Percentiles rank a stretch among this genome's conserved stretches.
phyloP scores from a whole-genome alignment of 805 yeast genomes.

The Limtongozyma cylindracea region DNA sequence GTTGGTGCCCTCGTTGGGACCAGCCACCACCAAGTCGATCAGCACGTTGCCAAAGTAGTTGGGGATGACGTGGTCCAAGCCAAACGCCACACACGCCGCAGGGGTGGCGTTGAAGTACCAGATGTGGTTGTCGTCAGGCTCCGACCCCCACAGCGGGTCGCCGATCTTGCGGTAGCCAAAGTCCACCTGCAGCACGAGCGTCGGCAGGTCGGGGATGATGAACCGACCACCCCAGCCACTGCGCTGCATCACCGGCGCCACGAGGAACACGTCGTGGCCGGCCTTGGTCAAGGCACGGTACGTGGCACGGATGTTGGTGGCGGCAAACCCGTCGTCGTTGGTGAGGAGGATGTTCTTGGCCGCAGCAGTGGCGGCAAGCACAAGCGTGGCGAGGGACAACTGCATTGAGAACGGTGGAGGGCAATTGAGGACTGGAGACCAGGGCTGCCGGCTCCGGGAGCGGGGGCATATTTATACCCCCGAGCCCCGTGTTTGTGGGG shows the following conservation, averaged over 20 bases:
- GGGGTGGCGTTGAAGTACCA: conserved; percentile 36
- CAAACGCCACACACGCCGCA: conserved; percentile 23
- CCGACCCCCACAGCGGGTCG: conserved; percentile 30
- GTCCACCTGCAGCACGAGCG: conserved; percentile 17
- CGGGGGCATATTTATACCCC: no score
- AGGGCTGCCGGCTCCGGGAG: no score
- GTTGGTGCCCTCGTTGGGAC: conserved; percentile 28
- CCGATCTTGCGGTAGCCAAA: conserved; percentile 21
- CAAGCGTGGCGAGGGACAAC: background rate
- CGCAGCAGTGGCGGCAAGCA: background rate
- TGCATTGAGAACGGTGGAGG: no score
- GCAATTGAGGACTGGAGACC: no score
- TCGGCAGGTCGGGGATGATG: conserved; percentile 12
- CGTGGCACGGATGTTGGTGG: conserved; percentile 29
- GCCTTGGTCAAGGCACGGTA: conserved; percentile 17
- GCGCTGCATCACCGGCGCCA: conserved; percentile 24
- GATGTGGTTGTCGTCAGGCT: conserved; percentile 9
- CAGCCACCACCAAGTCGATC: conserved; percentile 22
- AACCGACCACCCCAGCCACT: conserved; percentile 32
- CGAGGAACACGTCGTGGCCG: conserved; percentile 22
- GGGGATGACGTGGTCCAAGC: conserved; percentile 20
- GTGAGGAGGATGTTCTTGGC: conserved; percentile 18
- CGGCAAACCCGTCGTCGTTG: conserved; percentile 32
- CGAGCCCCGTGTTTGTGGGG: no score
- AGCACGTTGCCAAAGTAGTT: conserved; percentile 14